A percentile compares a stretch with the other conserved stretches of the same genome.
Evolutionary conservation across 345 rosid genomes (phyloP).

Genomic region (Hirschfeldia incana): DNA sequence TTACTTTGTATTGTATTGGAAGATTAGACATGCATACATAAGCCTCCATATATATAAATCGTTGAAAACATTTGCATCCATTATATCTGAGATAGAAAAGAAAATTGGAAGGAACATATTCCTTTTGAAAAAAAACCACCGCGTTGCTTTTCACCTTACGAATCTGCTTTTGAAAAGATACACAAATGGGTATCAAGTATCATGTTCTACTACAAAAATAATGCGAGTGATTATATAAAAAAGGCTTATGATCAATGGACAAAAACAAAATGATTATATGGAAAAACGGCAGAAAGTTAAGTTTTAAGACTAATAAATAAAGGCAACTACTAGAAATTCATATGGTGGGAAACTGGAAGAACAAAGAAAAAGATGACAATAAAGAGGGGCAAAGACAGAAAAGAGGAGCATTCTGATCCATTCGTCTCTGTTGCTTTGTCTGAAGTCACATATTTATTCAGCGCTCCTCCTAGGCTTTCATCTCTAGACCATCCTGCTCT

Average conservation of each 20-base stretch:
- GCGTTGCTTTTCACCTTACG: not conserved
- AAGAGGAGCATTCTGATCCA: slow-evolving; percentile 8
- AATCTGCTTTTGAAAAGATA: slow-evolving; percentile 17
- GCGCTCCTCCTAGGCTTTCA: slow-evolving; percentile 1
- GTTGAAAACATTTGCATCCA: not conserved
- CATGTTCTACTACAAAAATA: not conserved
- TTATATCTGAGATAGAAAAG: not conserved
- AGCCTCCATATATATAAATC: not conserved
- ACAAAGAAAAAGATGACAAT: not conserved
- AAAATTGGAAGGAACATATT: not conserved
- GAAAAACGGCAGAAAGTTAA: not conserved
- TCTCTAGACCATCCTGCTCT: slow-evolving; percentile 43
- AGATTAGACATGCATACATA: not conserved
- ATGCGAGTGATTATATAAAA: not conserved
- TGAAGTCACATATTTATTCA: slow-evolving; percentile 34
- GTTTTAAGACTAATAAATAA: not conserved
- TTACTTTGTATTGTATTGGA: not conserved
- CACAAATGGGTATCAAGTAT: not conserved
- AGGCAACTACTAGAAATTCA: not conserved
- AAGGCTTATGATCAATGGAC: not conserved
- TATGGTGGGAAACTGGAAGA: not conserved
- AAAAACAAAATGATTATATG: slow-evolving; percentile 7
- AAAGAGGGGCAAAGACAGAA: slow-evolving; percentile 7
- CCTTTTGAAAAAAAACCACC: not conserved
- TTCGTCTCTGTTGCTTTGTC: slow-evolving; percentile 19